These are phyloP conservation scores for Hygrocybe punicea DNA, from an alignment of 768 basidiomycete genomes.

Conservation along the genomic window DNA sequence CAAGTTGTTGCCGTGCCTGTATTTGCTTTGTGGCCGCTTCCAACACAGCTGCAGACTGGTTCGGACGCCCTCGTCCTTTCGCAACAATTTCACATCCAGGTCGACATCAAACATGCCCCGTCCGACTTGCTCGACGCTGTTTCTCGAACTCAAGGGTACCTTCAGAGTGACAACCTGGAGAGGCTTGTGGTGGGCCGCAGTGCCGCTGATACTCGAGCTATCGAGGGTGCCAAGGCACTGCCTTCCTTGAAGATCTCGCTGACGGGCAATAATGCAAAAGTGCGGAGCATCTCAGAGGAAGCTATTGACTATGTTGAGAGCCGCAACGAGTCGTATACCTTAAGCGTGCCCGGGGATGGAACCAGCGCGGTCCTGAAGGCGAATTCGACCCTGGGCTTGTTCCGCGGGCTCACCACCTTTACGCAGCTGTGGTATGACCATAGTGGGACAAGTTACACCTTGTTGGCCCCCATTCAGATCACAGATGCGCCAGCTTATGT, in stretches of 20 bases:
- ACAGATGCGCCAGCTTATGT: slow-evolving; percentile 64
- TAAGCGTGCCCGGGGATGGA: slow-evolving; percentile 54
- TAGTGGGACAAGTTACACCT: slow-evolving; percentile 46
- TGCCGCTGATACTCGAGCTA: slow-evolving; percentile 40
- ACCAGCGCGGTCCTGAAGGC: slow-evolving; percentile 53
- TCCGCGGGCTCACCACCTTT: slow-evolving; percentile 76
- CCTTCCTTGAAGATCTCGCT: slow-evolving; percentile 45
- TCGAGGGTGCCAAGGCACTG: slow-evolving; percentile 39
- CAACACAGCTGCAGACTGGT: not conserved
- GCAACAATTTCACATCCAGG: too few species aligned
- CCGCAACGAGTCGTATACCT: slow-evolving; percentile 58
- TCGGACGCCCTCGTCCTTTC: too few species aligned
- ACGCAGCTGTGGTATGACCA: slow-evolving; percentile 62
- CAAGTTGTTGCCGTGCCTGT: too few species aligned
- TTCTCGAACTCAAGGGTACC: slow-evolving; percentile 40
- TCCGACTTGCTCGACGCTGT: slow-evolving; percentile 61
- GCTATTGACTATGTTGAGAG: slow-evolving; percentile 47
- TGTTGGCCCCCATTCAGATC: slow-evolving; percentile 56
- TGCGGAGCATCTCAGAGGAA: slow-evolving; percentile 51
- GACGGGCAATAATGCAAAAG: slow-evolving; percentile 17
- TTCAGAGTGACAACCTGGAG: slow-evolving; percentile 54
- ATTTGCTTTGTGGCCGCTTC: not conserved
- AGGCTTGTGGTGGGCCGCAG: slow-evolving; percentile 60
- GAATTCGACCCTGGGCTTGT: slow-evolving; percentile 62
- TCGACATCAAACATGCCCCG: slow-evolving; percentile 15